Conservation (phyloP, 352 stramenopile species). For the Phytopythium mirpurense region DNA sequence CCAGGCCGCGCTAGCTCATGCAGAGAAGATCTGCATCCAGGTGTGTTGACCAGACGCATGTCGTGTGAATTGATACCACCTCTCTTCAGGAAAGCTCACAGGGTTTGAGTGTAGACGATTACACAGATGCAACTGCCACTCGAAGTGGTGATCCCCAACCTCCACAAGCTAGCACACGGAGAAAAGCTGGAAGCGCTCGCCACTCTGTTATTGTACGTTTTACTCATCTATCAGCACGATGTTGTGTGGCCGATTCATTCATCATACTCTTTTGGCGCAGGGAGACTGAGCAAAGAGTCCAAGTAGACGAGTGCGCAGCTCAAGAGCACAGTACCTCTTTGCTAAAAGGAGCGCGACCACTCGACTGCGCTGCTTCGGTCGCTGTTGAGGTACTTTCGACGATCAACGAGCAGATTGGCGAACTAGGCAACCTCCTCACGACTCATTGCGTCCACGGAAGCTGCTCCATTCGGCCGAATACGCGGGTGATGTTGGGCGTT, state of each 20-base stretch:
- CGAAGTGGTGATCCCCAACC: not conserved
- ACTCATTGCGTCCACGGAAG: constrained; percentile 2
- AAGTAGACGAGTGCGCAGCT: too few relatives aligned
- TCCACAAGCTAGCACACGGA: not conserved
- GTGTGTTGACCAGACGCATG: not conserved
- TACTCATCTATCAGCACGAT: not conserved
- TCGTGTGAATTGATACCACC: not conserved
- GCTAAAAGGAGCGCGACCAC: not conserved
- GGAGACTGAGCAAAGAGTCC: too few relatives aligned
- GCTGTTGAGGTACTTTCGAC: not conserved
- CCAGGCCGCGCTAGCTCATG: not conserved
- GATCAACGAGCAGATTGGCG: not conserved
- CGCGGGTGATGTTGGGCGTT: not conserved
- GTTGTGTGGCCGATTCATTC: too few relatives aligned
- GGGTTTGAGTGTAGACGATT: not conserved
- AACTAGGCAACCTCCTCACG: not conserved
- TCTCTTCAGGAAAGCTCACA: not conserved
- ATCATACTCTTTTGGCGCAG: too few relatives aligned
- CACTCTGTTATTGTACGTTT: not conserved
- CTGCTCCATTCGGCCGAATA: not conserved
- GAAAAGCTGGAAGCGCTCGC: not conserved
- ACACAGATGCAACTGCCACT: not conserved
- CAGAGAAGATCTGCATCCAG: not conserved
- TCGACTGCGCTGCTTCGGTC: not conserved
- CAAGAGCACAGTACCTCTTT: not conserved